phyloP scores from a whole-genome alignment of 1,139 yeast species.

The Debaryomyces fabryi region DNA sequence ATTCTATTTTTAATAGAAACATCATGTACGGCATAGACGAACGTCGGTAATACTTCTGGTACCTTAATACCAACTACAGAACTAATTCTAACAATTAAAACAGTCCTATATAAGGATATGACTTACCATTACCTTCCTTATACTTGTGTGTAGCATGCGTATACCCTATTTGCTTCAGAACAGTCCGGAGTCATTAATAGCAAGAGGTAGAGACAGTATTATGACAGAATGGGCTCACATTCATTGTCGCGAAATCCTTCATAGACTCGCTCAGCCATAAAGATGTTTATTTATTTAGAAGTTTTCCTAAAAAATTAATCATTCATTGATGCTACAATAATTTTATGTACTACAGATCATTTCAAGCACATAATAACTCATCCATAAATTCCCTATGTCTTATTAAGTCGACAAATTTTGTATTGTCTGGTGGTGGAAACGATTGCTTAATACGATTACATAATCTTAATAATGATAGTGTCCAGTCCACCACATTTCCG shows the following conservation, averaged over 20 bases:
- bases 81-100: background rate
- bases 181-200: background rate
- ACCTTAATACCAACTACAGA: background rate
- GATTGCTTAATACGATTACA: conserved; percentile 22
- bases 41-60: background rate
- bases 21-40: background rate
- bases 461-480: conserved; percentile 13
- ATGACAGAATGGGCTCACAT: background rate
- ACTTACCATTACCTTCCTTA: background rate
- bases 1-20: background rate
- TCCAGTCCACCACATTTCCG: conserved; percentile 16
- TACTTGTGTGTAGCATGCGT: background rate
- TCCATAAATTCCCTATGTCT: conserved; percentile 25
- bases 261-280: background rate
- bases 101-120: too few relatives aligned
- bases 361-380: conserved; percentile 16
- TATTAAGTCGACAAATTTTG: conserved; percentile 21
- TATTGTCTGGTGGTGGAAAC: conserved; percentile 29
- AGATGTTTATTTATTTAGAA: conserved; percentile 1
- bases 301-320: background rate
- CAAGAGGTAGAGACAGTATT: background rate
- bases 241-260: conserved; percentile 1
- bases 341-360: conserved; percentile 11
- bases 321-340: conserved; percentile 1
- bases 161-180: background rate